Base-by-base conservation (phyloP, 371 early-diverging fungal genomes). In the Sporodiniella umbellata region DNA sequence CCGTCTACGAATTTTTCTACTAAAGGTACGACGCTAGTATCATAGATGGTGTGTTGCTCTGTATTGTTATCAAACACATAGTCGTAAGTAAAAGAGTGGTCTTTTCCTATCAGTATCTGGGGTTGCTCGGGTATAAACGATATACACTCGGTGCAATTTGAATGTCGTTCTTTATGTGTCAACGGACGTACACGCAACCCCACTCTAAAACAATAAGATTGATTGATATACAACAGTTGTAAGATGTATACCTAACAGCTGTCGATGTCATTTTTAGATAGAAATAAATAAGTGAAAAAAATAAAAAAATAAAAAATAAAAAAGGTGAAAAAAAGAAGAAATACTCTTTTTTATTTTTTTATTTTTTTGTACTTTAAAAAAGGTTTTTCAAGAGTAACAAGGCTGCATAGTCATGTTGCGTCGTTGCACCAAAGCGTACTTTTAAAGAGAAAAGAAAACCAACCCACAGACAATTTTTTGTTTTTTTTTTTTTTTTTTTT, bases 1-100 rank as follows among this genome's bases (percentile, higher is more conserved):
- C 98, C 98, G 54, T 93, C 92, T 37, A 92, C 67, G 62, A 94
- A 93, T 56, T 87, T 84, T 12, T 85, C 83, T n/a, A 95, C 79
- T 47, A 96, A 66, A 14, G 86, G 86, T n/a, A 66, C 62, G 30
- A 89, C 88, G 33, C 82, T 74, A 4, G 71, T 57, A 15, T 86
- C 79, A 68, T 88, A 94, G 22, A 96, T 75, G 2, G 74, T 45
- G 19, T 70, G 46, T 66, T 98, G 98, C 18, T 61, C 37, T 4
- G 86, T 55, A 21, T 84, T 79, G 14, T 82, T 74, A 21, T 86
- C 85, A 66, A 89, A 96, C 7, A 90, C 89, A 57, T 87, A 71
- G 69, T 98, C 95, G 53, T 85, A 96, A 45, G 88, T 85, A 70
- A 94, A 96, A 2, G 83, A 79, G 37, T 81, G 79, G 42, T 86